Conservation (phyloP, 106 monocot genomes). For the Posidonia australis region DNA sequence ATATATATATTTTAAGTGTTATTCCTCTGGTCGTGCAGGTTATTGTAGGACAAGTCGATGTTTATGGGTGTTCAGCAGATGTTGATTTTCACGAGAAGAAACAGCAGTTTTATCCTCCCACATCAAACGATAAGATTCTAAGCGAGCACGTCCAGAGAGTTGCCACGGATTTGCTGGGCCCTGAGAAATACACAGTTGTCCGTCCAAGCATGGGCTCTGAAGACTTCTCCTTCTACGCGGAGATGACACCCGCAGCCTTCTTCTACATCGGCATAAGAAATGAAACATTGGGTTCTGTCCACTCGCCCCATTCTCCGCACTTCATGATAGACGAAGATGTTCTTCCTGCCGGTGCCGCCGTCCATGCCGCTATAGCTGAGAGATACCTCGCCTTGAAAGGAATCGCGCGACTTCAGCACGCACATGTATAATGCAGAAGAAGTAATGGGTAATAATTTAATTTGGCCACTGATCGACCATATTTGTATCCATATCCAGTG, state of each 20-base stretch:
- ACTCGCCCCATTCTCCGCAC: constrained; percentile 55
- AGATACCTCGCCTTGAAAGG: constrained; percentile 48
- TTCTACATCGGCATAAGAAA: constrained; percentile 67
- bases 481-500: too few species aligned
- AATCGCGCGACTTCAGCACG: too few species aligned
- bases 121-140: constrained; percentile 46
- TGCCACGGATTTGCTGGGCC: constrained; percentile 41
- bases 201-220: constrained; percentile 73
- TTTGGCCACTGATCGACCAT: too few species aligned
- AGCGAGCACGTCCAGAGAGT: constrained; percentile 43
- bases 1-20: too few species aligned
- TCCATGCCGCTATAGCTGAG: constrained; percentile 80
- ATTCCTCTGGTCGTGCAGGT: too few species aligned
- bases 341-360: constrained; percentile 55
- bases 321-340: constrained; percentile 73
- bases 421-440: too few species aligned
- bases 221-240: constrained; percentile 77
- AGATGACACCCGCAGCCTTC: constrained; percentile 62
- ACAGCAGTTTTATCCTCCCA: constrained; percentile 55
- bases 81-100: constrained; percentile 78
- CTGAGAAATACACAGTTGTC: constrained; percentile 33
- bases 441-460: too few species aligned
- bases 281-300: constrained; percentile 42
- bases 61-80: constrained; percentile 47
- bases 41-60: constrained; percentile 49